phyloP scores from a whole-genome alignment of 768 basidiomycete species.

The button mushroom (Agaricus bisporus) region DNA sequence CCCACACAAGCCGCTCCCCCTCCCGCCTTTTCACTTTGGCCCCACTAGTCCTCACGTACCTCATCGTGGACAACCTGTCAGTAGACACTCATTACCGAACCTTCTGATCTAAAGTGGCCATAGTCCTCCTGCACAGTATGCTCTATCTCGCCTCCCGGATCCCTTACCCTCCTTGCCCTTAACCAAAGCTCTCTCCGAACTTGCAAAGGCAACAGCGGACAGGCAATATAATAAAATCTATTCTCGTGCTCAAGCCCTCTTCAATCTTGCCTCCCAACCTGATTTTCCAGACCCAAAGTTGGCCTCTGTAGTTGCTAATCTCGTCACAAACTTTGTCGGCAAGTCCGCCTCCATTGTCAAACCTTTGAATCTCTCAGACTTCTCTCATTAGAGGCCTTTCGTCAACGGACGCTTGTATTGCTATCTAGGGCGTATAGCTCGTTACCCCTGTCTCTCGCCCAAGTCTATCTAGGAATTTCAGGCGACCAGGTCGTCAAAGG shows the following conservation, averaged over 20 bases:
- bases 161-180: slow-evolving; percentile 37
- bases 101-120: neutral
- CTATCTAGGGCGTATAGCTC: slow-evolving; percentile 63
- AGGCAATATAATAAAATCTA: slow-evolving; percentile 55
- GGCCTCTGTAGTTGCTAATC: slow-evolving; percentile 32
- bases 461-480: slow-evolving; percentile 49
- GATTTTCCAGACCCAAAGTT: slow-evolving; percentile 43
- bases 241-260: slow-evolving; percentile 35
- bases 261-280: slow-evolving; percentile 32
- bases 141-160: slow-evolving; percentile 49
- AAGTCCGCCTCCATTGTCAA: slow-evolving; percentile 14
- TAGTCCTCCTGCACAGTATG: slow-evolving; percentile 58
- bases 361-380: neutral
- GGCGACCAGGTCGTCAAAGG: slow-evolving; percentile 32
- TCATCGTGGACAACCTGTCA: slow-evolving; percentile 59
- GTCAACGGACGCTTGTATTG: slow-evolving; percentile 46
- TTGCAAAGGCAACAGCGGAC: slow-evolving; percentile 46
- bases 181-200: slow-evolving; percentile 35
- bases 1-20: slow-evolving; percentile 31
- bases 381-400: slow-evolving; percentile 46
- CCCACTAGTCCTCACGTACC: slow-evolving; percentile 60
- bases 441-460: slow-evolving; percentile 46
- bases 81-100: slow-evolving; percentile 17
- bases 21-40: slow-evolving; percentile 47
- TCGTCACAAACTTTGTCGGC: slow-evolving; percentile 52